Base-by-base conservation (phyloP, 108 stramenopile genomes). In the Nitzschia sp. region DNA sequence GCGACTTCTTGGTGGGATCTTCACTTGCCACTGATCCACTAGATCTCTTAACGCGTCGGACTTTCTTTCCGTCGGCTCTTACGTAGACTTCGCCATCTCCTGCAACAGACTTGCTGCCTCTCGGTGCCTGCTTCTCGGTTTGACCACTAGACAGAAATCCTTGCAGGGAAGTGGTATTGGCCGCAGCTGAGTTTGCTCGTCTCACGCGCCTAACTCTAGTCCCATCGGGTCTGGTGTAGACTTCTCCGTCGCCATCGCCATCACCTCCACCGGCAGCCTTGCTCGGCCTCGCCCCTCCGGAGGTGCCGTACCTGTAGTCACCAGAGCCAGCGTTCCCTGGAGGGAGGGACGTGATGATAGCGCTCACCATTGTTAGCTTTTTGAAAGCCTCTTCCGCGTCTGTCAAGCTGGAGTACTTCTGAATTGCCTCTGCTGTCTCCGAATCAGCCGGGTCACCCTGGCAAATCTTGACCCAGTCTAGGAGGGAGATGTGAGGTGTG, bases 51-150 rank as follows among this genome's bases (percentile, higher is more conserved):
- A 78, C 71, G 35, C 73, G 62, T 66, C 79, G 54, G 1, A 80
- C 79, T 52, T 78, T 78, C 55, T 78, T 83, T 23, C 82, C 82
- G 53, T 83, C 82, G 0, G 73, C 70, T 44, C 77, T 68, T 52
- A 72, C 70, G 35, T 83, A 83, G 41, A 81, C 63, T 72, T 81
- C 75, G 3, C 80, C 80, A 26, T 81, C 80, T 0, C 55, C 61
- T 25, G 52, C 52, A 35, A 64, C 55, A 1, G 63, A 73, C 33
- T 57, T 35, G 41, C 66, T 68, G 34, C 57, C 35, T 44, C 48
- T 53, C 8, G 16, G 3, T 27, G 17, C 25, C 8, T 58, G 35
- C 27, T 63, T 53, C 25, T 17, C 17, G 21, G 26, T 32, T 4
- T 21, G 16, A n/a, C 0, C 45, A 19, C 41, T 53, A 26, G 26